Percentiles rank a stretch among this genome's conserved stretches.
phyloP scores from a whole-genome alignment of 1,284 basidiomycete species.

The Cutaneotrichosporon sp. region DNA sequence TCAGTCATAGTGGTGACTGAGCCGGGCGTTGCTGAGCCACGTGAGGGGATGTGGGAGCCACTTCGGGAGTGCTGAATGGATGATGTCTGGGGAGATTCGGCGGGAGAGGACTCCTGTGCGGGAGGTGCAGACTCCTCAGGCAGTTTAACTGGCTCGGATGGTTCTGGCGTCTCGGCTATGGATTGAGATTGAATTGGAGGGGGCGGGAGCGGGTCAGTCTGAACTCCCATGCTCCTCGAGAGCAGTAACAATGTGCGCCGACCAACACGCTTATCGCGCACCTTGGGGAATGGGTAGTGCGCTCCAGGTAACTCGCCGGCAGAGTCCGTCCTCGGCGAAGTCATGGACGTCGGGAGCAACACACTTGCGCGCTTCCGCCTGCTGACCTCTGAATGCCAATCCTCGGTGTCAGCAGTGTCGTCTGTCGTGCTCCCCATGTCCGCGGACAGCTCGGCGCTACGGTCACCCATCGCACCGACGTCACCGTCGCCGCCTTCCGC shows the following conservation, averaged over 20 bases:
- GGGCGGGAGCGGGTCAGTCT: conserved; percentile 59
- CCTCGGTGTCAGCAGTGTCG: conserved; percentile 27
- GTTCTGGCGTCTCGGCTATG: not conserved
- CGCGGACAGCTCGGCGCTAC: not conserved
- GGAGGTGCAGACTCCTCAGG: no score
- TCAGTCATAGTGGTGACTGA: conserved; percentile 3
- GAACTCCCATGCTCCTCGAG: conserved; percentile 63
- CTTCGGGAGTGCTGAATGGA: not conserved
- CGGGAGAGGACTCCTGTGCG: not conserved
- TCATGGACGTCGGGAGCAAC: conserved; percentile 15
- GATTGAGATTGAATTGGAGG: no score
- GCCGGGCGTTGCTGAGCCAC: not conserved
- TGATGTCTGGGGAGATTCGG: not conserved
- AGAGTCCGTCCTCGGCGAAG: conserved; percentile 5
- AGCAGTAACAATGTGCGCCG: conserved; percentile 56
- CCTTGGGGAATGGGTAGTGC: not conserved
- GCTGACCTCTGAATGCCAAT: conserved; percentile 18
- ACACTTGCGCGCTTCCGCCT: conserved; percentile 39
- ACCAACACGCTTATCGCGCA: conserved; percentile 24
- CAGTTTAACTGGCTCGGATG: no score
- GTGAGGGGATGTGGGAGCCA: not conserved
- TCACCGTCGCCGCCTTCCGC: not conserved
- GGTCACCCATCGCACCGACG: not conserved
- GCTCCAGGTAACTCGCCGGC: not conserved
- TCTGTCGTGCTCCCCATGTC: conserved; percentile 12